A percentile compares a stretch with the other conserved stretches of the same genome.
Evolutionary conservation across 371 early-diverging fungal genomes (phyloP).

Genomic region (Coemansia sp.): DNA sequence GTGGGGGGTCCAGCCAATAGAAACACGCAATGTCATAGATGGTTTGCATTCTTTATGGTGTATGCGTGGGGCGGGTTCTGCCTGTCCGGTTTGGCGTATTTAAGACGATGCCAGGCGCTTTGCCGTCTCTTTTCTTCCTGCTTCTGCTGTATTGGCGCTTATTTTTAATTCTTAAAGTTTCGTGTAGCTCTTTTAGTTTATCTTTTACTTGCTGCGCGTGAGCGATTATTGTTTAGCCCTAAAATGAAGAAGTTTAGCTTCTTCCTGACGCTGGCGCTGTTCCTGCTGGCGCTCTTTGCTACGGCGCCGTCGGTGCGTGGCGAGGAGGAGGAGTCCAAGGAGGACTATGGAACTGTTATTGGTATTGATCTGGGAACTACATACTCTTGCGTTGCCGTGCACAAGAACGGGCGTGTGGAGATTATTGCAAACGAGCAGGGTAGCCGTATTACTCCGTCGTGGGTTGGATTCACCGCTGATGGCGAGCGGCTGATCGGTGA

Average conservation of each 20-base stretch:
- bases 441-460: conserved; percentile 94
- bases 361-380: conserved; percentile 99
- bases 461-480: conserved; percentile 87
- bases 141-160: not conserved
- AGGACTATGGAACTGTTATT: conserved; percentile 57
- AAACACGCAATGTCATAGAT: conserved; percentile 28
- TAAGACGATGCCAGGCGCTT: conserved; percentile 2
- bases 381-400: conserved; percentile 98
- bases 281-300: conserved; percentile 46
- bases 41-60: conserved; percentile 26
- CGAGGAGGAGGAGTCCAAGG: conserved; percentile 41
- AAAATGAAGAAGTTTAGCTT: conserved; percentile 40
- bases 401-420: conserved; percentile 95
- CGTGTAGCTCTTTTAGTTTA: conserved; percentile 3
- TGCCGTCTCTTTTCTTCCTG: not conserved
- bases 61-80: not conserved
- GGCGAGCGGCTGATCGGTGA: conserved; percentile 91
- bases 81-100: not conserved
- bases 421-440: conserved; percentile 98
- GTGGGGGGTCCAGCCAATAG: conserved; percentile 34
- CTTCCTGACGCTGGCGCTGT: conserved; percentile 46
- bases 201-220: conserved; percentile 6
- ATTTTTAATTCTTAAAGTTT: conserved; percentile 2
- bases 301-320: conserved; percentile 40
- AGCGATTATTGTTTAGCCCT: not conserved